Conservation (phyloP, 2,329 filamentous ascomycete genomes). For the Cercospora zeina region DNA sequence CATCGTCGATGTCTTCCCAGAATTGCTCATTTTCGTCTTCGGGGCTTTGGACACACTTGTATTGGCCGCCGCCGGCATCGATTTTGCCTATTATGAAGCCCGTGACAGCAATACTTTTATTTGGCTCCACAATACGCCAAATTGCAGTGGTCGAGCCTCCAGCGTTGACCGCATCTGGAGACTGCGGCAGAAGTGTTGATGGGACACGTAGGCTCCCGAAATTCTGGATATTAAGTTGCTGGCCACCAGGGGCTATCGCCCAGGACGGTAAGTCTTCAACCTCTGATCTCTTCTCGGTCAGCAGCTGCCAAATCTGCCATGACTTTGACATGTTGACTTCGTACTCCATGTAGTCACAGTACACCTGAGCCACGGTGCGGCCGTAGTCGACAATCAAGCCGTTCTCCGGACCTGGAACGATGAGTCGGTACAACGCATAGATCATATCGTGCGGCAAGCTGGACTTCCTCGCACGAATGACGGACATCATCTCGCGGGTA, state of each 20-base stretch:
- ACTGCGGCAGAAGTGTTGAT: background rate
- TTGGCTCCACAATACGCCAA: background rate
- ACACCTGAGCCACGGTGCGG: background rate
- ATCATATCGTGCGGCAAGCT: background rate
- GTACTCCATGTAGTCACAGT: background rate
- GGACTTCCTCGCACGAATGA: background rate
- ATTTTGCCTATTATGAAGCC: background rate
- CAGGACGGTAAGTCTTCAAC: background rate
- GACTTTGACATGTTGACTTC: background rate
- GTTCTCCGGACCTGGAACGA: background rate
- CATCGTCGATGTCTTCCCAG: background rate
- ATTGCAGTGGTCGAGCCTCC: background rate
- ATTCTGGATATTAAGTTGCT: background rate
- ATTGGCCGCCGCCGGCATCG: background rate
- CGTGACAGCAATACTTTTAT: background rate
- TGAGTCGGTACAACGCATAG: background rate
- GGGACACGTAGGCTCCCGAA: background rate
- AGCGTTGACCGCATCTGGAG: background rate
- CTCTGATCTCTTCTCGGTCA: background rate
- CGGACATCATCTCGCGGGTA: background rate
- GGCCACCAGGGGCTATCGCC: background rate
- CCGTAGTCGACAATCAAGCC: background rate
- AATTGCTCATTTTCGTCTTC: background rate
- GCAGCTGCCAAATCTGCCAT: constrained; percentile 2
- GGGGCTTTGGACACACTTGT: background rate